phyloP scores from a whole-genome alignment of 2,329 filamentous ascomycete species.

The Epichloe sp. region DNA sequence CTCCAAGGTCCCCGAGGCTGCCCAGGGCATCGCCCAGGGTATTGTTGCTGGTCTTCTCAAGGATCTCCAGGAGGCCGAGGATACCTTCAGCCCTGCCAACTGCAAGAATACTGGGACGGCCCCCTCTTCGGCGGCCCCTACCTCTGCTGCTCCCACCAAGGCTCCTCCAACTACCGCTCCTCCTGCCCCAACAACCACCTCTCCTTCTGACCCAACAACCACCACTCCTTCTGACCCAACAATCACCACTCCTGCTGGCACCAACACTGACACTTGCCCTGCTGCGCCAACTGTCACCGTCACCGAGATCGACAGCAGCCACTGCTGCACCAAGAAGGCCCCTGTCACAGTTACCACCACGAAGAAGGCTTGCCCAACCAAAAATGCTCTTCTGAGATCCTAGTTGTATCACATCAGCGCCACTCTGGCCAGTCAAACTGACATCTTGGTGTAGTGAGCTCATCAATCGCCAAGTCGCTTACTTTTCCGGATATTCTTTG shows the following conservation, averaged over 20 bases:
- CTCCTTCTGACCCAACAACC: not conserved
- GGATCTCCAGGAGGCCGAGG: not conserved
- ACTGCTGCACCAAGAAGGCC: conserved; percentile 1
- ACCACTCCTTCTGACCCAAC: not conserved
- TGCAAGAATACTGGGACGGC: not conserved
- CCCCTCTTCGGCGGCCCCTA: not conserved
- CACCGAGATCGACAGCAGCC: not conserved
- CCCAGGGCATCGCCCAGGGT: not conserved
- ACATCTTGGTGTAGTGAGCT: too few species aligned
- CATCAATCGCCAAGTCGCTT: too few species aligned
- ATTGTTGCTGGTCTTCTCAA: not conserved
- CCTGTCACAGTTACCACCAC: conserved; percentile 1
- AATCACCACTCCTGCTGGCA: not conserved
- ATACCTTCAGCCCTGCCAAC: not conserved
- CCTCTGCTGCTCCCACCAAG: not conserved
- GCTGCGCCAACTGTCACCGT: conserved; percentile 1
- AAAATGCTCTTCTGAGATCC: not conserved
- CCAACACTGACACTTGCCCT: not conserved
- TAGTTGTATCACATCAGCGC: not conserved
- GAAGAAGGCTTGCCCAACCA: not conserved
- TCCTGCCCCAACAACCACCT: not conserved
- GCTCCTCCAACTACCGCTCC: not conserved
- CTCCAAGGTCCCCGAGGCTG: not conserved
- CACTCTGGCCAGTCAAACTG: too few species aligned
- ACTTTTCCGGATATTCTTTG: too few species aligned